These are phyloP conservation scores for Elaphomyces granulatus DNA, from an alignment of 495 filamentous ascomycete species.

Conservation along the genomic window DNA sequence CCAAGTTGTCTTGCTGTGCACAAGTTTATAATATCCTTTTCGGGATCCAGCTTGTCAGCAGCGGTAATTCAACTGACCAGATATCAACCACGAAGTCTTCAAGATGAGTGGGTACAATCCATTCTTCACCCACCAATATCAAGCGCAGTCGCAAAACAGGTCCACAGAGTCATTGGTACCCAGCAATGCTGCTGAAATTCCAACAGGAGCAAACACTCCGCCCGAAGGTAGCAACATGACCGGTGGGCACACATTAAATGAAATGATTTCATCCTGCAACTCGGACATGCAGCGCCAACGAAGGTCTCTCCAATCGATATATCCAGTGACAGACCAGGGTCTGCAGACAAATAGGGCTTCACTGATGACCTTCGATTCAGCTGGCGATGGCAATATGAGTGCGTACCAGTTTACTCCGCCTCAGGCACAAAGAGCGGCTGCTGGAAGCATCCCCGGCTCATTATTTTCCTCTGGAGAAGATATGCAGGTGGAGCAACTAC, in stretches of 20 bases:
- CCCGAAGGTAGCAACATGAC: not conserved
- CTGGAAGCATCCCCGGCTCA: not conserved
- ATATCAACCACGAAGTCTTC: too few relatives aligned
- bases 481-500: not conserved
- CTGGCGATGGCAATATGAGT: not conserved
- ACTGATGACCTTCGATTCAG: not conserved
- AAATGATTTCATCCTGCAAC: not conserved
- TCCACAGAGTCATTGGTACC: not conserved
- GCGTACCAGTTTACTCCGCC: not conserved
- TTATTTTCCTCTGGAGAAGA: not conserved
- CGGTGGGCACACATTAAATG: not conserved
- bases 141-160: not conserved
- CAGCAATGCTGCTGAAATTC: not conserved
- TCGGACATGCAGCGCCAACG: not conserved
- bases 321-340: not conserved
- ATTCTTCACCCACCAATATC: not conserved
- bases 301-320: not conserved
- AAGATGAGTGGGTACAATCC: not conserved
- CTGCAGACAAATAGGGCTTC: not conserved
- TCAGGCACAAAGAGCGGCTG: not conserved
- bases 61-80: too few relatives aligned
- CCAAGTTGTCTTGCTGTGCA: too few relatives aligned
- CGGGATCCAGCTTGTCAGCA: too few relatives aligned
- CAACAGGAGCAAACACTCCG: not conserved
- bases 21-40: too few relatives aligned